phyloP scores from a whole-genome alignment of 2,329 filamentous ascomycete genomes.

The Sporothrix mexicana region DNA sequence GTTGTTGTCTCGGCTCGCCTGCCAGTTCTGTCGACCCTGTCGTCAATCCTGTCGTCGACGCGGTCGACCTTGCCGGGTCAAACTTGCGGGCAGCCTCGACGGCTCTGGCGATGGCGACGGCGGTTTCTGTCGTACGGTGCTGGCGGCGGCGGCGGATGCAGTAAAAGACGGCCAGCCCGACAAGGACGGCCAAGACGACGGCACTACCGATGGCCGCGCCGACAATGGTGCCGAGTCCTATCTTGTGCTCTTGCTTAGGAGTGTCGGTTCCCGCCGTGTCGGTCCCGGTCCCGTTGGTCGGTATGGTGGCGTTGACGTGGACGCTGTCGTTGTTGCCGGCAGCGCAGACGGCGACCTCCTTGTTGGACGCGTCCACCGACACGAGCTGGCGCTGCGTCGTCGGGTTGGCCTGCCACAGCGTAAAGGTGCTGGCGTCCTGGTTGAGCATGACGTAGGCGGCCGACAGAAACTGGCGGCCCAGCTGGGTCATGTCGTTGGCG shows the following conservation, averaged over 20 bases:
- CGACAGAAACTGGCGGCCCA: conserved; percentile 44
- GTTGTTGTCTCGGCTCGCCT: not conserved
- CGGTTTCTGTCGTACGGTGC: not conserved
- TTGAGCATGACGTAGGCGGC: conserved; percentile 44
- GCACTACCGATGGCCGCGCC: not conserved
- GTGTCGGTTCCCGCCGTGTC: not conserved
- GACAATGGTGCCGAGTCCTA: not conserved
- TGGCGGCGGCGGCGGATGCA: not conserved
- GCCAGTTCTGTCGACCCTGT: not conserved
- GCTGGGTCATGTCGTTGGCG: conserved; percentile 39
- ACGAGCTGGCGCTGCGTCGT: conserved; percentile 33
- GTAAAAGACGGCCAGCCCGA: not conserved
- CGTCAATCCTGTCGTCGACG: too few relatives aligned
- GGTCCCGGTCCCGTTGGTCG: not conserved
- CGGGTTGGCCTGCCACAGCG: conserved; percentile 36
- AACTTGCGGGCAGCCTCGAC: conserved; percentile 6
- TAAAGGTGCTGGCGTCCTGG: conserved; percentile 40
- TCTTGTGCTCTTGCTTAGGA: too few relatives aligned
- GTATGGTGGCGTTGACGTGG: not conserved
- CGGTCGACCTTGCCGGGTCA: not conserved
- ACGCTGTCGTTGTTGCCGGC: conserved; percentile 34
- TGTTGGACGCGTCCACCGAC: conserved; percentile 31
- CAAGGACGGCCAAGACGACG: not conserved
- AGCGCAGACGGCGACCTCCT: not conserved
- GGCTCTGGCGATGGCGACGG: not conserved